These are phyloP conservation scores for Ballota nigra DNA, from an alignment of 257 asterid species.

Conservation along the genomic window DNA sequence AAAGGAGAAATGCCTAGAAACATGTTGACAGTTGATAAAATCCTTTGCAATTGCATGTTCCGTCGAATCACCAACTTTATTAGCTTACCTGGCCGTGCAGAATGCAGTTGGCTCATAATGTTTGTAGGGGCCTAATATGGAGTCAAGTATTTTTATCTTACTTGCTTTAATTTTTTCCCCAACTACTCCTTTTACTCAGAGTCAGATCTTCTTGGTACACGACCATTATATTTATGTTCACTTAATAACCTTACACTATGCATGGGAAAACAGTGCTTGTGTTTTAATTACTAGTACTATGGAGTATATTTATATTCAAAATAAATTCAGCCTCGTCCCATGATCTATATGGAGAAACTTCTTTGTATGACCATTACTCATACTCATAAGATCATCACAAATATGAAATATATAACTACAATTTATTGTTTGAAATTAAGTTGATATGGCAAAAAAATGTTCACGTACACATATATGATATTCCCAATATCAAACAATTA, in stretches of 20 bases:
- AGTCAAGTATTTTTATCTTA: neutral
- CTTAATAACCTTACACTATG: neutral
- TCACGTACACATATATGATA: too few species aligned
- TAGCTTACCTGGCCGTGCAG: slow-evolving; percentile 18
- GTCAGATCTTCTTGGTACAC: neutral
- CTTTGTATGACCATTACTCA: too few species aligned
- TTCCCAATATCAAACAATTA: neutral
- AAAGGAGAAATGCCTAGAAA: neutral
- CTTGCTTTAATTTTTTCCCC: neutral
- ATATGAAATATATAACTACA: too few species aligned
- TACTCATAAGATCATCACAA: too few species aligned
- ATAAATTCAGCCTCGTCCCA: neutral
- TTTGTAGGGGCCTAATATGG: slow-evolving; percentile 28
- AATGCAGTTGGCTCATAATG: slow-evolving; percentile 23
- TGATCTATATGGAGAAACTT: too few species aligned
- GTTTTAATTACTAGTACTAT: too few species aligned
- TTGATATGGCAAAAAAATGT: too few species aligned
- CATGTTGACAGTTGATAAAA: neutral
- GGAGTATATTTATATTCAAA: too few species aligned
- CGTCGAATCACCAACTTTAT: neutral
- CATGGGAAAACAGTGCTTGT: neutral
- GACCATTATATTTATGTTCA: too few species aligned
- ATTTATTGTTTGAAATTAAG: too few species aligned
- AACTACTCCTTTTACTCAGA: neutral
- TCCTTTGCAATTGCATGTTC: neutral